These are phyloP conservation scores for Yamadazyma taylorii DNA, from an alignment of 1,139 yeast species.

Conservation along the genomic window DNA sequence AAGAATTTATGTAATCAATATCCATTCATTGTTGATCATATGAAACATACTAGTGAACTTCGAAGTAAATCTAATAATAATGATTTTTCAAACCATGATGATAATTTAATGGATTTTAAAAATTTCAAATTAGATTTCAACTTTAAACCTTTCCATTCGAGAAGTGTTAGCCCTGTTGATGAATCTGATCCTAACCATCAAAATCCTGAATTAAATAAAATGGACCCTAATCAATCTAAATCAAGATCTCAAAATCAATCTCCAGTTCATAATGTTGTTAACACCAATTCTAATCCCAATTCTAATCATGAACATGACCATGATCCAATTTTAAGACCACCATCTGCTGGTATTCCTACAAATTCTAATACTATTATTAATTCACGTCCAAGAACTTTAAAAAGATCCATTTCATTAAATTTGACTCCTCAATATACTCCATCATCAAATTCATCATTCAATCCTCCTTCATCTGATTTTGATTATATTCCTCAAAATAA, in stretches of 20 bases:
- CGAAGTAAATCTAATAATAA: constrained; percentile 28
- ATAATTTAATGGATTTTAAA: constrained; percentile 10
- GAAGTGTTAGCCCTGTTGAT: constrained; percentile 18
- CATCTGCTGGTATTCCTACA: neutral
- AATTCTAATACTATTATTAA: neutral
- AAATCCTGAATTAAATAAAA: constrained; percentile 7
- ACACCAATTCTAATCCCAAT: neutral
- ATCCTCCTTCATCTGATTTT: constrained; percentile 9
- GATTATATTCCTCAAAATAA: constrained; percentile 54
- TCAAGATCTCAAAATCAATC: constrained; percentile 3
- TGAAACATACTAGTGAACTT: constrained; percentile 58
- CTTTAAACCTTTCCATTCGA: constrained; percentile 17
- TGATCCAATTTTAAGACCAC: neutral
- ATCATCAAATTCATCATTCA: constrained; percentile 6
- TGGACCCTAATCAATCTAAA: neutral
- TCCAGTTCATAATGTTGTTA: constrained; percentile 1
- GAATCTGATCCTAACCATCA: neutral
- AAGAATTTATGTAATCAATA: constrained; percentile 54
- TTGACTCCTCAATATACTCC: constrained; percentile 11
- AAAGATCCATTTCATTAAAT: constrained; percentile 12
- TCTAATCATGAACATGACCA: too few species aligned
- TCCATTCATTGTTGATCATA: constrained; percentile 59
- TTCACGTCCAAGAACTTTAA: constrained; percentile 2
- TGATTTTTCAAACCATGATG: constrained; percentile 1
- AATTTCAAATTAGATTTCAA: constrained; percentile 16